Evolutionary conservation across 75 land plant genomes (phyloP).

Genomic region (Cryptomeria japonica): DNA sequence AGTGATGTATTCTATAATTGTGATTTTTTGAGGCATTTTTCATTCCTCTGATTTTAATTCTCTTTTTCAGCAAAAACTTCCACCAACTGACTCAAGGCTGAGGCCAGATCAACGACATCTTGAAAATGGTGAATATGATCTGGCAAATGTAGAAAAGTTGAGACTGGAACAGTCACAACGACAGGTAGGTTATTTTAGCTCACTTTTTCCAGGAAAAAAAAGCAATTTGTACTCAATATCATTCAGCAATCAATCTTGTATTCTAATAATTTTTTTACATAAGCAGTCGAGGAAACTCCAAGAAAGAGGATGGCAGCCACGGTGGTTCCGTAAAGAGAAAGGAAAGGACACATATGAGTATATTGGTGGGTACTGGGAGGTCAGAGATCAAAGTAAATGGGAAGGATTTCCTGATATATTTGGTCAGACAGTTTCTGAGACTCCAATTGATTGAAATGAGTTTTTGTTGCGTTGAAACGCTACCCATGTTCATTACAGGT

Average conservation of each 20-base stretch:
- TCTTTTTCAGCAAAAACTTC: conserved; percentile 62
- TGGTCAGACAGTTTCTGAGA: conserved; percentile 61
- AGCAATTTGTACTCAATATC: neutral
- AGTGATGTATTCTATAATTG: neutral
- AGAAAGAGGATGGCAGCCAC: conserved; percentile 91
- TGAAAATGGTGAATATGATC: conserved; percentile 98
- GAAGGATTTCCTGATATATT: conserved; percentile 83
- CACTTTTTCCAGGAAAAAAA: neutral
- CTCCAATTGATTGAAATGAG: neutral
- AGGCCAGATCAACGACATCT: conserved; percentile 95
- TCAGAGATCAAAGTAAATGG: conserved; percentile 68
- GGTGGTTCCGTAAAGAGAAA: conserved; percentile 87
- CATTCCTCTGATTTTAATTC: neutral
- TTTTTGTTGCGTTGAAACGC: neutral
- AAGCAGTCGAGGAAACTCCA: conserved; percentile 81
- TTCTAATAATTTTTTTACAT: neutral
- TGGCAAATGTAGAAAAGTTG: conserved; percentile 92
- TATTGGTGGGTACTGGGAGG: conserved; percentile 92
- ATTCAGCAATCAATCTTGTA: too few relatives aligned
- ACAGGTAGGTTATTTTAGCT: conserved; percentile 48
- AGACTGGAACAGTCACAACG: conserved; percentile 92
- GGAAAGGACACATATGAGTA: conserved; percentile 63
- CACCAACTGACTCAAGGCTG: conserved; percentile 95
- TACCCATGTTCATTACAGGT: neutral
- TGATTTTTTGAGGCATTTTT: neutral